phyloP scores from a whole-genome alignment of 2,329 filamentous ascomycete genomes.

The Gaeumannomyces sp. region DNA sequence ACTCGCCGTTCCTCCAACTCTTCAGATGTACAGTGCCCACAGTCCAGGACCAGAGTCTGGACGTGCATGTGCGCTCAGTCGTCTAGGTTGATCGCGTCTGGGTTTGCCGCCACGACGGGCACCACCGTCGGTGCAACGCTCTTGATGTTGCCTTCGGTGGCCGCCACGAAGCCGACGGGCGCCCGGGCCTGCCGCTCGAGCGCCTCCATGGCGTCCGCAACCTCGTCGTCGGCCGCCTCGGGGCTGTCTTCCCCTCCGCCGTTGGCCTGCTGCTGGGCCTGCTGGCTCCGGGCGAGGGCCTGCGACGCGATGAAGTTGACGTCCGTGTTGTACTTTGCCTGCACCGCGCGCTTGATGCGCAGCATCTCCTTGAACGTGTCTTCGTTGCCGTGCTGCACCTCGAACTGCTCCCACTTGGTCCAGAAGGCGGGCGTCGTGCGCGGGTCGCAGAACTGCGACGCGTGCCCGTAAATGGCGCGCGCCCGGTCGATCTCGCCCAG shows the following conservation, averaged over 20 bases:
- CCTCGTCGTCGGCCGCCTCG: conserved; percentile 37
- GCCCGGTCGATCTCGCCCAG: conserved; percentile 73
- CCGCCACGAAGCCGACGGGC: conserved; percentile 84
- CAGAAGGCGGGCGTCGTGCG: conserved; percentile 86
- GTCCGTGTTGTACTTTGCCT: conserved; percentile 97
- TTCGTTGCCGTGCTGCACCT: conserved; percentile 96
- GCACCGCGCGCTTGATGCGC: conserved; percentile 92
- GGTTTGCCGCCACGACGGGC: conserved; percentile 55
- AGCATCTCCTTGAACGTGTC: conserved; percentile 99
- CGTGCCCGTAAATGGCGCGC: conserved; percentile 91
- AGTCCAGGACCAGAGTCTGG: too few species aligned
- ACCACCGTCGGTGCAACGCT: conserved; percentile 44
- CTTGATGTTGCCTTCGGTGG: conserved; percentile 57
- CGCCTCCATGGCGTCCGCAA: conserved; percentile 79
- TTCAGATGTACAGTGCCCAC: too few species aligned
- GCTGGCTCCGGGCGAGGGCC: conserved; percentile 76
- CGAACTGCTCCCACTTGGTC: conserved; percentile 95
- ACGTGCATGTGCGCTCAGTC: conserved; percentile 23
- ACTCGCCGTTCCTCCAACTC: too few species aligned
- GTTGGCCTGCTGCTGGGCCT: conserved; percentile 40
- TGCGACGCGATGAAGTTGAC: conserved; percentile 98
- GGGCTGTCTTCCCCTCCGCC: conserved; percentile 33
- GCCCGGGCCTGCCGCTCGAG: conserved; percentile 84
- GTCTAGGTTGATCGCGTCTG: conserved; percentile 80
- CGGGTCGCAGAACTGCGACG: conserved; percentile 94